Base-by-base conservation (phyloP, 1,284 basidiomycete species). In the Leccinum pachyderme region DNA sequence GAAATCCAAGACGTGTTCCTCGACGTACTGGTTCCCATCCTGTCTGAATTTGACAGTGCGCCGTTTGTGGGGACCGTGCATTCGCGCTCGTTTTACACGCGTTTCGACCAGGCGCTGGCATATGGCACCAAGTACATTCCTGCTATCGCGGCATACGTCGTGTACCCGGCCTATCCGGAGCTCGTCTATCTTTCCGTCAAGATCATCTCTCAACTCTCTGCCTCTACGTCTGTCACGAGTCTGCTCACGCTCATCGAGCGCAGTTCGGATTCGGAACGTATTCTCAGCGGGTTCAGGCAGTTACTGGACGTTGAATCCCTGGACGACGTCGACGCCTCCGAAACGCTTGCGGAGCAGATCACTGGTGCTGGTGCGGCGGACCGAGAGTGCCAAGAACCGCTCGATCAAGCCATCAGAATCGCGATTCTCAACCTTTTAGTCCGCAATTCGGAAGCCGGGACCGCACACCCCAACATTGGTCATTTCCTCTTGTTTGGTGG, bases 1-100 rank as follows among this genome's bases (percentile, higher is more conserved):
- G 89, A 93, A 54, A 80, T 95, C 31, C 95, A 98, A 69, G 86
- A 82, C 92, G 0, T 93, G 51, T 98, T 96, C 76, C 78, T 95
- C 46, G 93, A 98, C 57, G 85, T 95, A 15, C 82, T 98, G 46
- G 76, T 97, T 11, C 92, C 95, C 3, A 74, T 90, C 4, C 80
- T 96, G 6, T 74, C 82, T 7, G 87, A 93, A 49, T 74, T 86
- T 50, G 81, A 83, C 56, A 80, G 79, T 55, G 68, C 81, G 0
- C 71, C 81, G 0, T 71, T 84, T 32, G 72, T 83, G 25, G 82
- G 81, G 27, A 75, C 74, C 2, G 70, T 82, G 11, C 80, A 82
- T 57, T 76, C 85, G 0, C 79, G 81, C n/a, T 89, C 87, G 4
- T 86, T 81, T 65, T 88, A 86, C 72, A 82, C 82, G 45, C 80